Evolutionary conservation across 2,329 filamentous ascomycete genomes (phyloP).

Genomic region (Leptographium wingfieldii): DNA sequence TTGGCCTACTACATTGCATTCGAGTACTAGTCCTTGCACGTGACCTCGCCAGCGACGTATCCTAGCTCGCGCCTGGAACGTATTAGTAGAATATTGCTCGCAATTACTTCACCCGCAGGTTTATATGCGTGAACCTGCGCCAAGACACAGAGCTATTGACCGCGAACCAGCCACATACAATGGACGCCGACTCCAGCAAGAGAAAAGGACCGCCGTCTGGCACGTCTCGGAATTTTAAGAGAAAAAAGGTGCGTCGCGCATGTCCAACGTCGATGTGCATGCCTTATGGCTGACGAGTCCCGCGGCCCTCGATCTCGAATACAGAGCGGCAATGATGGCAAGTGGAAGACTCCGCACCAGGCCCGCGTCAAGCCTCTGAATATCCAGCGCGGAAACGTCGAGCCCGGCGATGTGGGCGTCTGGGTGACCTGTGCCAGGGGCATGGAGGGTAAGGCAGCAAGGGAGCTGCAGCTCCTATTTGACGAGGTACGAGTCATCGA

Average conservation of each 20-base stretch:
- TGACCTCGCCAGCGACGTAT: not conserved
- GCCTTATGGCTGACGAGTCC: not conserved
- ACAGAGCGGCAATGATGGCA: constrained; percentile 39
- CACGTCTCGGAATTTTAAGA: constrained; percentile 18
- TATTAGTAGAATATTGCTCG: not conserved
- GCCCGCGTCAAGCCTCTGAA: constrained; percentile 31
- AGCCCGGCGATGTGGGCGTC: constrained; percentile 59
- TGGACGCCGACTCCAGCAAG: constrained; percentile 21
- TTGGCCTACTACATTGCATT: not conserved
- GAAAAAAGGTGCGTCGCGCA: constrained; percentile 21
- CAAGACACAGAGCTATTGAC: not conserved
- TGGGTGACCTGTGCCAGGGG: constrained; percentile 67
- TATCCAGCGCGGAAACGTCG: constrained; percentile 34
- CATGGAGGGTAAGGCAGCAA: constrained; percentile 56
- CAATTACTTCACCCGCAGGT: not conserved
- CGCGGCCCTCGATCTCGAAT: not conserved
- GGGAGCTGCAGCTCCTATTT: constrained; percentile 54
- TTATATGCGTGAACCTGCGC: not conserved
- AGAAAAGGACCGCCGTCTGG: constrained; percentile 21
- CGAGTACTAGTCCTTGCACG: not conserved
- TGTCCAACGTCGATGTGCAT: not conserved
- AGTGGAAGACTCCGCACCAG: constrained; percentile 50
- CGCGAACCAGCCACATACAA: constrained; percentile 6
- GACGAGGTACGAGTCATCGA: constrained; percentile 37
- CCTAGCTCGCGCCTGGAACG: not conserved